These are phyloP conservation scores for Candolleomyces aberdarensis DNA, from an alignment of 768 basidiomycete genomes.

Conservation along the genomic window DNA sequence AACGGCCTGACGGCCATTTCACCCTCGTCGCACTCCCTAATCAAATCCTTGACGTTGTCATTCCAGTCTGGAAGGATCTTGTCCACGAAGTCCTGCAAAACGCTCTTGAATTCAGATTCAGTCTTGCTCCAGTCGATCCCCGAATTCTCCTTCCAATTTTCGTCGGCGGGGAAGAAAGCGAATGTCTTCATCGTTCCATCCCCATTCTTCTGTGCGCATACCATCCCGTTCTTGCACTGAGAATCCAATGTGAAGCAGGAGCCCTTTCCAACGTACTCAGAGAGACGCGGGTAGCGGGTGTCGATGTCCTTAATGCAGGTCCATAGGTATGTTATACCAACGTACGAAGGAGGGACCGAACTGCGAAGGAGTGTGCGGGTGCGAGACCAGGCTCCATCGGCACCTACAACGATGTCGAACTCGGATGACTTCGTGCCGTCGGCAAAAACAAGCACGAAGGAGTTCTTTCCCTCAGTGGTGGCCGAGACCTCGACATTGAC, in stretches of 20 bases:
- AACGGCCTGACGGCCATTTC: too few relatives aligned
- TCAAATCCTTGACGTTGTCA: background rate
- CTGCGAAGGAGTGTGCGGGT: constrained; percentile 29
- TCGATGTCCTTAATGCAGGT: constrained; percentile 11
- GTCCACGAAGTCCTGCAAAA: background rate
- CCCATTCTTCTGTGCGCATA: constrained; percentile 30
- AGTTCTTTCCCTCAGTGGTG: constrained; percentile 2
- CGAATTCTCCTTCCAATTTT: background rate
- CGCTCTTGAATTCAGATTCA: background rate
- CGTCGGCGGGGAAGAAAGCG: background rate
- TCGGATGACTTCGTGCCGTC: constrained; percentile 9
- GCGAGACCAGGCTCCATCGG: constrained; percentile 36
- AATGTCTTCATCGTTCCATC: background rate
- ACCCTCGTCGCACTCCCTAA: background rate
- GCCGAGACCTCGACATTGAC: background rate
- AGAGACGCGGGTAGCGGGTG: constrained; percentile 18
- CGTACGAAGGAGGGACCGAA: constrained; percentile 26
- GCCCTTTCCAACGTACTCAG: constrained; percentile 26
- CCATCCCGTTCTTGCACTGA: constrained; percentile 18
- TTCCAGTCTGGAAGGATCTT: background rate
- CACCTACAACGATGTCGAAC: constrained; percentile 23
- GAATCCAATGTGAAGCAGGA: constrained; percentile 15
- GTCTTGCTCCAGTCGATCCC: background rate
- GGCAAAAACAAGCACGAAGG: constrained; percentile 2
- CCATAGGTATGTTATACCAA: constrained; percentile 23